Evolutionary conservation across 2,329 filamentous ascomycete genomes (phyloP).

Genomic region (Geosmithia flava): DNA sequence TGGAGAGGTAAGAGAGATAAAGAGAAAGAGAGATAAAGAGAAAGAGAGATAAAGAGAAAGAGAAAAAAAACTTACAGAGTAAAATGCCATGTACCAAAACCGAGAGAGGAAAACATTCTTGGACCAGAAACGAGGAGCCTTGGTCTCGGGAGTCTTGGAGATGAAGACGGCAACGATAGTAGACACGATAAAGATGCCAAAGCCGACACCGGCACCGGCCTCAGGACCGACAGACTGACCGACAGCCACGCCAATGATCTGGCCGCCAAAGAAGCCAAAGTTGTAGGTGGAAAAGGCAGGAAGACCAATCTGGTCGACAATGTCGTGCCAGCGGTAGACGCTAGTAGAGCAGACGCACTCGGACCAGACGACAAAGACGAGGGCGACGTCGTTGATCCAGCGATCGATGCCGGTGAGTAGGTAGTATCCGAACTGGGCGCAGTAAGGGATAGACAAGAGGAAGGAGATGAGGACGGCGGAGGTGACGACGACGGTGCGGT

Average conservation of each 20-base stretch:
- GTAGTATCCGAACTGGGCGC: conserved; percentile 40
- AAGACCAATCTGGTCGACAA: conserved; percentile 25
- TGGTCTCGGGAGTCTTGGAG: conserved; percentile 19
- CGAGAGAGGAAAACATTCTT: conserved; percentile 20
- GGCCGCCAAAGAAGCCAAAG: conserved; percentile 32
- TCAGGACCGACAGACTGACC: conserved; percentile 24
- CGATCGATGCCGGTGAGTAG: conserved; percentile 37
- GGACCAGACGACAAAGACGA: conserved; percentile 38
- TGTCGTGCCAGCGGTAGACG: conserved; percentile 33
- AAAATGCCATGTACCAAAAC: conserved; percentile 38
- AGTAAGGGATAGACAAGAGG: conserved; percentile 37
- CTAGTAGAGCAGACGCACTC: conserved; percentile 36
- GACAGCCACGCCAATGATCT: conserved; percentile 29
- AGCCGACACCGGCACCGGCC: conserved; percentile 29
- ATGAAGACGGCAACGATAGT: conserved; percentile 17
- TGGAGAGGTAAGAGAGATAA: too few relatives aligned
- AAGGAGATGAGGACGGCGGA: conserved; percentile 29
- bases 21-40: background rate
- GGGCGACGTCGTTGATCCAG: conserved; percentile 37
- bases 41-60: background rate
- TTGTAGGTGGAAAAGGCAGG: conserved; percentile 21
- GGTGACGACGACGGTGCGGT: conserved; percentile 32
- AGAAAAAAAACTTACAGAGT: conserved; percentile 28
- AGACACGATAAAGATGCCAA: conserved; percentile 29
- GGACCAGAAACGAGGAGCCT: conserved; percentile 26